phyloP scores from a whole-genome alignment of 768 basidiomycete genomes.

The Tulasnella sp. region DNA sequence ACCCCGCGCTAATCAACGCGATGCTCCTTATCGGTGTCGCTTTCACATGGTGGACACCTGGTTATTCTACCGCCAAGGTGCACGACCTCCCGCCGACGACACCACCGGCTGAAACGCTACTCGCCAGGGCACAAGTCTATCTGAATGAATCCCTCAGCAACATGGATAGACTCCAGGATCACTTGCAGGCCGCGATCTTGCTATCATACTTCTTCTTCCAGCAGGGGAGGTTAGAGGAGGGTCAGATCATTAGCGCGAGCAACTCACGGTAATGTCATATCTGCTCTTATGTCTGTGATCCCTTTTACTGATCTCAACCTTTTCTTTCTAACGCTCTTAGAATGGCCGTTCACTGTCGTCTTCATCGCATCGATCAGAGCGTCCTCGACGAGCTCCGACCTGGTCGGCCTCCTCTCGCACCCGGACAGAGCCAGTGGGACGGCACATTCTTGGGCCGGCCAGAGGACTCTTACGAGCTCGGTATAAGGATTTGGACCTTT shows the following conservation, averaged over 20 bases:
- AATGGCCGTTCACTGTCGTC: conserved; percentile 1
- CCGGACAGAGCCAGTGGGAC: conserved; percentile 14
- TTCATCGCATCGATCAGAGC: neutral
- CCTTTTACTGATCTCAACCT: neutral
- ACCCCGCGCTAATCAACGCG: conserved; percentile 15
- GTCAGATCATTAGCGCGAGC: neutral
- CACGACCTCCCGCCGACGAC: conserved; percentile 3
- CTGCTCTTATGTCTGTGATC: neutral
- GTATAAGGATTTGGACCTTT: conserved; percentile 11
- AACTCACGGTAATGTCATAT: neutral
- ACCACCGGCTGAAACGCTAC: neutral
- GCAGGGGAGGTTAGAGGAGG: conserved; percentile 8
- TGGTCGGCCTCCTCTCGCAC: neutral
- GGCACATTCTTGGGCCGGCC: conserved; percentile 10
- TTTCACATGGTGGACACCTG: conserved; percentile 3
- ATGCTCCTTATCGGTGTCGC: conserved; percentile 10
- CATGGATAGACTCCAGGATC: conserved; percentile 15
- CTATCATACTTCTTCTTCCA: conserved; percentile 13
- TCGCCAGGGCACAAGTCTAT: conserved; percentile 3
- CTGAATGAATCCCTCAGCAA: conserved; percentile 4
- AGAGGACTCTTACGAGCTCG: conserved; percentile 1
- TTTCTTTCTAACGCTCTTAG: neutral
- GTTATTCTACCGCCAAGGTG: conserved; percentile 6
- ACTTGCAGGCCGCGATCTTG: conserved; percentile 10
- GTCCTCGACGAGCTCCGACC: conserved; percentile 1